Base-by-base conservation (phyloP, 1,284 basidiomycete genomes). In the Ustilago lituana region DNA sequence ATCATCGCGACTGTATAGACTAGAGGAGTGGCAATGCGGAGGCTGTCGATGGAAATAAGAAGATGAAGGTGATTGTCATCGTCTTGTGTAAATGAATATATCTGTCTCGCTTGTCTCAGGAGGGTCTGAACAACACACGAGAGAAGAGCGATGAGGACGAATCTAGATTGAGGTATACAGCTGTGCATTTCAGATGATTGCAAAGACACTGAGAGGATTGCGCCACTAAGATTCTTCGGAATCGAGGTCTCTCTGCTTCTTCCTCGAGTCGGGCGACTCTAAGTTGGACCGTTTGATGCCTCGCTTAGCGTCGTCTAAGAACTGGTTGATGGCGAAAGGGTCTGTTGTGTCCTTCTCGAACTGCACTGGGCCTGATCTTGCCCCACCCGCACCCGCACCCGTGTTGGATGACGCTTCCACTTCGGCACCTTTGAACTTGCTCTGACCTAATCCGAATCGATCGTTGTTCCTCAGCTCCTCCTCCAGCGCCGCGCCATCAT, bases 261-360 rank as follows among this genome's bases (percentile, higher is more conserved):
- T 68, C 8, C 60, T 41, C 0, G 56, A 11, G 15, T 52, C 39
- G 3, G 29, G 26, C 3, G 41, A 43, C 5, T 73, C 73, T 2
- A 57, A 17, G 1, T 49, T 59, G 10, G 61, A 60, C 7, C 73
- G 64, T 84, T 97, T 97, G 81, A 89, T 90, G 5, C 94, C 94
- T 19, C 90, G 89, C 86, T 94, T 97, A 12, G 95, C 96, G 80
- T 94, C 93, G 80, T 97, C 92, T 85, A 98, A 87, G 86, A 98
- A 98, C 82, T 96, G 90, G 83, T 96, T 92, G 73, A 98, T 87
- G 70, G 95, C 94, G 81, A 99, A 99, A n/a, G 97, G 94, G 86
- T 98, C 96, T 7, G 83, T 87, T 1, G 90, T 89, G 79, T 98
- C 96, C 85, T 97, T 97, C 85, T 98, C 96, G 79, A 99, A 99